Evolutionary conservation across 306 rosid species (phyloP).

Genomic region (Dalbergia cochinchinensis): DNA sequence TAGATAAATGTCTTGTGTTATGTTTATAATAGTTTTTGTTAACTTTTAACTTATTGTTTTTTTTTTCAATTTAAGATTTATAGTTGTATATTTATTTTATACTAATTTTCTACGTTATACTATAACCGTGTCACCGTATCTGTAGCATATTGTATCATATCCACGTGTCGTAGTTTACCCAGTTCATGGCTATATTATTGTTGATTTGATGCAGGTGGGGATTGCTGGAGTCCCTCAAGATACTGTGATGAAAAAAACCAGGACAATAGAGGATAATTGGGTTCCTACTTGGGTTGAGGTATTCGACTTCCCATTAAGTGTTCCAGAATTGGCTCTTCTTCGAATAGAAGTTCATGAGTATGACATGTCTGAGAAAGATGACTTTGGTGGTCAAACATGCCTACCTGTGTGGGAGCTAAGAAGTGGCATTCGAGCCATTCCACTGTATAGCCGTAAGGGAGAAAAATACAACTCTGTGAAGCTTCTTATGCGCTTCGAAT

Average conservation of each 20-base stretch:
- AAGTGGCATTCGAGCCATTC: constrained; percentile 80
- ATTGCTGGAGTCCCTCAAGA: constrained; percentile 94
- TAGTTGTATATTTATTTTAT: no score
- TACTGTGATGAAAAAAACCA: constrained; percentile 76
- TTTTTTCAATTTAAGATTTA: no score
- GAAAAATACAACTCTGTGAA: constrained; percentile 75
- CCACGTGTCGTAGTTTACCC: no score
- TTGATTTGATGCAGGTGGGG: constrained; percentile 66
- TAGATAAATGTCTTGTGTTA: no score
- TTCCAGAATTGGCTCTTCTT: constrained; percentile 88
- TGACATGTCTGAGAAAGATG: constrained; percentile 97
- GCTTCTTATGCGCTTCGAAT: constrained; percentile 91
- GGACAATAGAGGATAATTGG: constrained; percentile 88
- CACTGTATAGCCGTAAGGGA: constrained; percentile 70
- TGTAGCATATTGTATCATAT: no score
- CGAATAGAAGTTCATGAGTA: constrained; percentile 96
- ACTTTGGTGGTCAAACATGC: constrained; percentile 95
- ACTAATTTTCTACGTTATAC: no score
- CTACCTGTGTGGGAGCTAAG: constrained; percentile 80
- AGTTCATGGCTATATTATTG: background rate
- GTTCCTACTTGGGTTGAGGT: constrained; percentile 82
- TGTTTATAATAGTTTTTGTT: no score
- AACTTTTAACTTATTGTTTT: no score
- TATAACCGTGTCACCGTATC: no score
- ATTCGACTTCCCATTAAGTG: constrained; percentile 76